Evolutionary conservation across 192 early-diverging fungal species (phyloP).

Genomic region (Backusella sp.): DNA sequence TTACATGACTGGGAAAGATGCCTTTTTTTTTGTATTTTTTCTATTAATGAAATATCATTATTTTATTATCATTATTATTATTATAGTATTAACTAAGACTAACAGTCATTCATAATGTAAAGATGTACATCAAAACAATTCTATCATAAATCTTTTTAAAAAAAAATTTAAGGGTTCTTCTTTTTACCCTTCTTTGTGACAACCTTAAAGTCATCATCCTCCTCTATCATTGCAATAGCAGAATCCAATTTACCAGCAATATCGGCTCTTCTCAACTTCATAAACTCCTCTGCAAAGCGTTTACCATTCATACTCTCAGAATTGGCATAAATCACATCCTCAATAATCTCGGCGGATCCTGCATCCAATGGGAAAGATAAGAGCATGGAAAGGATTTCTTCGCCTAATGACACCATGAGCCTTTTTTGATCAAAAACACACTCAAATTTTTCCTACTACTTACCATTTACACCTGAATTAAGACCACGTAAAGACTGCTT

Average conservation of each 20-base stretch:
- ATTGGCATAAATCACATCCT: constrained; percentile 74
- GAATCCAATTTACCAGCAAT: constrained; percentile 37
- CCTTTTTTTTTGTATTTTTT: no score
- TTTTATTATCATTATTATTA: no score
- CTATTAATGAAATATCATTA: no score
- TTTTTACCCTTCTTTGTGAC: constrained; percentile 25
- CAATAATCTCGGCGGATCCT: constrained; percentile 68
- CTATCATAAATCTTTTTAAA: background rate
- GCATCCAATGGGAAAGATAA: constrained; percentile 70
- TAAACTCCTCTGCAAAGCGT: constrained; percentile 78
- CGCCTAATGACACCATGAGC: constrained; percentile 26
- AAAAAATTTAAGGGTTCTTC: constrained; percentile 5
- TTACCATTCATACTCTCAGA: constrained; percentile 71
- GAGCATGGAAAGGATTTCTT: constrained; percentile 77
- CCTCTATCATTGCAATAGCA: constrained; percentile 11
- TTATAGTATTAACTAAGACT: no score
- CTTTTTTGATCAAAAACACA: background rate
- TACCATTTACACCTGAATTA: constrained; percentile 53
- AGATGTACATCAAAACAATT: no score
- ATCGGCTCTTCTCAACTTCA: constrained; percentile 72
- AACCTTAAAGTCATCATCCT: constrained; percentile 30
- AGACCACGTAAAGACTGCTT: constrained; percentile 59
- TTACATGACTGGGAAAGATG: no score
- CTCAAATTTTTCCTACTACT: constrained; percentile 11
- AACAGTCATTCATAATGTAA: no score